Conservation (phyloP, 495 filamentous ascomycete species). For the Tuber indicum region DNA sequence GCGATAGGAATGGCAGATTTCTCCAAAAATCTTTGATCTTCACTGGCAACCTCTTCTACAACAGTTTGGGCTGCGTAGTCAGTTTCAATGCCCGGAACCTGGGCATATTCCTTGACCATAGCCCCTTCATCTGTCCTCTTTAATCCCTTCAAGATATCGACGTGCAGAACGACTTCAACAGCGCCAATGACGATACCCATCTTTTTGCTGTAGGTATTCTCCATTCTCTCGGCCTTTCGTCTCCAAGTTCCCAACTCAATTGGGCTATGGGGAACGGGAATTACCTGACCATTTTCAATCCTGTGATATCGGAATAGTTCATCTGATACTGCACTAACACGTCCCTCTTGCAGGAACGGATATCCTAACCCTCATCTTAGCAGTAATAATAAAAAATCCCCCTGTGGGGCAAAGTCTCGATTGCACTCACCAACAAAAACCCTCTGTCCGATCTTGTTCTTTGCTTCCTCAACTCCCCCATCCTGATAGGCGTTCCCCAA, state of each 20-base stretch:
- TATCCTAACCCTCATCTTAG: slow-evolving; percentile 50
- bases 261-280: slow-evolving; percentile 64
- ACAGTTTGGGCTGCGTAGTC: slow-evolving; percentile 86
- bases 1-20: slow-evolving; percentile 74
- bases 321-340: slow-evolving; percentile 80
- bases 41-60: slow-evolving; percentile 82
- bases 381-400: background rate
- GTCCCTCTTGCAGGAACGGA: slow-evolving; percentile 90
- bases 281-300: slow-evolving; percentile 52
- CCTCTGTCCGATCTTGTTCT: slow-evolving; percentile 70
- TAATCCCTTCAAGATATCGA: slow-evolving; percentile 86
- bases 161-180: slow-evolving; percentile 82
- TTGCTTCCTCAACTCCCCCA: slow-evolving; percentile 64
- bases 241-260: slow-evolving; percentile 74
- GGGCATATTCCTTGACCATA: slow-evolving; percentile 85
- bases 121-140: slow-evolving; percentile 85
- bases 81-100: slow-evolving; percentile 80
- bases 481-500: slow-evolving; percentile 62
- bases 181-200: slow-evolving; percentile 79
- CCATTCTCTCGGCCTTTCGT: slow-evolving; percentile 76
- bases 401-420: slow-evolving; percentile 8
- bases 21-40: slow-evolving; percentile 90
- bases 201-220: slow-evolving; percentile 78
- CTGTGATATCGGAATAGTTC: slow-evolving; percentile 87
- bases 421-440: slow-evolving; percentile 63